These are phyloP conservation scores for Colletotrichum sp. DNA, from an alignment of 2,329 filamentous ascomycete genomes.

Conservation along the genomic window DNA sequence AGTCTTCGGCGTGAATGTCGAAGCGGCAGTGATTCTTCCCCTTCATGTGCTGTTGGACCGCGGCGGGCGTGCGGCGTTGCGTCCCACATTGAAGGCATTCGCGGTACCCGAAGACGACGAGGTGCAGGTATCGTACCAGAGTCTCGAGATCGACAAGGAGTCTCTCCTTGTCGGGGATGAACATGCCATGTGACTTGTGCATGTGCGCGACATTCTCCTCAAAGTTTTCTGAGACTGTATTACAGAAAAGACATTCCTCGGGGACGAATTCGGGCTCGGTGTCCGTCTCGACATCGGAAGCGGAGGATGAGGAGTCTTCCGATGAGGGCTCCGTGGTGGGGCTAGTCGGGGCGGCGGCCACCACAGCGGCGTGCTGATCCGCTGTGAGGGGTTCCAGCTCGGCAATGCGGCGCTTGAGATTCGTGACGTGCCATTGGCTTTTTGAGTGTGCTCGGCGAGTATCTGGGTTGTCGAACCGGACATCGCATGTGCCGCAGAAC, in stretches of 20 bases:
- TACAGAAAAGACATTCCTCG: slow-evolving; percentile 49
- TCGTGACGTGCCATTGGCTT: slow-evolving; percentile 15
- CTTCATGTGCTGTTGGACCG: slow-evolving; percentile 56
- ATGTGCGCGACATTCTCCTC: slow-evolving; percentile 51
- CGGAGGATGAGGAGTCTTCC: not conserved
- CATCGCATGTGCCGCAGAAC: slow-evolving; percentile 10
- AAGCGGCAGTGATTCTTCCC: slow-evolving; percentile 53
- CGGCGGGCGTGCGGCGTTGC: slow-evolving; percentile 44
- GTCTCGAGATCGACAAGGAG: slow-evolving; percentile 52
- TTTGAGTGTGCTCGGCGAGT: slow-evolving; percentile 15
- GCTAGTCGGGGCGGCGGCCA: not conserved
- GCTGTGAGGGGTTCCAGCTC: not conserved
- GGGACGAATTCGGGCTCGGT: slow-evolving; percentile 26
- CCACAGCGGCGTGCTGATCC: not conserved
- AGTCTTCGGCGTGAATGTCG: slow-evolving; percentile 36
- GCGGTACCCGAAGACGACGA: slow-evolving; percentile 51
- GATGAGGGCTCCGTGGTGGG: not conserved
- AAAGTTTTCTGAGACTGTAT: slow-evolving; percentile 30
- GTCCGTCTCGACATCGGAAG: not conserved
- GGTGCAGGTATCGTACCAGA: slow-evolving; percentile 51
- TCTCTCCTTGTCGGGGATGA: slow-evolving; percentile 41
- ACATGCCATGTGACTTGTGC: slow-evolving; percentile 51
- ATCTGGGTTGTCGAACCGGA: slow-evolving; percentile 7
- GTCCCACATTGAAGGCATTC: slow-evolving; percentile 58
- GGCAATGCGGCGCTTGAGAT: slow-evolving; percentile 17